These are phyloP conservation scores for Parmales sp. DNA, from an alignment of 108 stramenopile species.

Conservation along the genomic window DNA sequence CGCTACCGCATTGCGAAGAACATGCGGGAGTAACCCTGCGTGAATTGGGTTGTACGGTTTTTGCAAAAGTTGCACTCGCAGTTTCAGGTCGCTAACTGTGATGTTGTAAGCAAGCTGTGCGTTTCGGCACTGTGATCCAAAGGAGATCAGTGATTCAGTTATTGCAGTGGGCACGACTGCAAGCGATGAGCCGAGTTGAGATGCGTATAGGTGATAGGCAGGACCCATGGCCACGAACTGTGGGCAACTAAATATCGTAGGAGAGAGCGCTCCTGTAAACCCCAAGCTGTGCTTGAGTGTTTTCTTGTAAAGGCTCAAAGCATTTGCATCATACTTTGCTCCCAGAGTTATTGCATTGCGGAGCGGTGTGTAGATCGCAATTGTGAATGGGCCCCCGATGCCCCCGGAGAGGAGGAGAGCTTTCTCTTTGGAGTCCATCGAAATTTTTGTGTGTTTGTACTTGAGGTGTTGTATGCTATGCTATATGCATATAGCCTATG, in stretches of 20 bases:
- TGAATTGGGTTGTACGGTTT: neutral
- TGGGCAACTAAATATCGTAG: neutral
- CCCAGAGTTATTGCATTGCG: neutral
- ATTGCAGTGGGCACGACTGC: neutral
- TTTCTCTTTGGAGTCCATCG: too few species aligned
- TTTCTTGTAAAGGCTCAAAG: neutral
- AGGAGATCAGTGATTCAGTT: neutral
- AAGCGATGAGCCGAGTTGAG: neutral
- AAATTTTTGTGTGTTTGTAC: too few species aligned
- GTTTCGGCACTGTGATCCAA: neutral
- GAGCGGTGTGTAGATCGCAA: neutral
- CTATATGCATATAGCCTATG: too few species aligned
- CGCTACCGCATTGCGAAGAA: neutral
- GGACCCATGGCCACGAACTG: neutral
- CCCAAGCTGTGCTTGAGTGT: neutral
- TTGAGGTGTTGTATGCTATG: too few species aligned
- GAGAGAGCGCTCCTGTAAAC: neutral
- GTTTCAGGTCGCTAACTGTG: neutral
- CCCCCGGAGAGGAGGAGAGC: neutral
- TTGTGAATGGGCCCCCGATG: neutral
- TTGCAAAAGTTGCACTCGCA: neutral
- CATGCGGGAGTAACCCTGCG: neutral
- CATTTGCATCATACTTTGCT: neutral
- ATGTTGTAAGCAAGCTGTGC: neutral
- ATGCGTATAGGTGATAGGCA: neutral